Evolutionary conservation across 75 land plant genomes (phyloP).

Genomic region (Gnetum montanum): DNA sequence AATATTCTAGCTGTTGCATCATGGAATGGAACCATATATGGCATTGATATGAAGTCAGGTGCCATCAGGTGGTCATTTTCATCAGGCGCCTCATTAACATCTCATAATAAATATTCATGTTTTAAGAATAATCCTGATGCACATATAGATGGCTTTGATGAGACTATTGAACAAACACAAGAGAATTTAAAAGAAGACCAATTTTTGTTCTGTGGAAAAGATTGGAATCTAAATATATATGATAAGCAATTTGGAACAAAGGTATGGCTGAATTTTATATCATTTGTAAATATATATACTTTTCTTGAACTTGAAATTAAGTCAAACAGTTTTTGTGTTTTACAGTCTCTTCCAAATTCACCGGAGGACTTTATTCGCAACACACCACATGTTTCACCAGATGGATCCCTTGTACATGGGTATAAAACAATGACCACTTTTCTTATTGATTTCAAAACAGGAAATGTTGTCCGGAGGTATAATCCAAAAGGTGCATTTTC

Average conservation of each 20-base stretch:
- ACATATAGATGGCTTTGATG: background rate
- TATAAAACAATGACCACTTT: constrained; percentile 29
- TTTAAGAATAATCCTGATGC: constrained; percentile 4
- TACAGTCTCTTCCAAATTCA: constrained; percentile 17
- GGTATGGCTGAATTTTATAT: constrained; percentile 10
- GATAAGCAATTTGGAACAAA: constrained; percentile 7
- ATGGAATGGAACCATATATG: constrained; percentile 27
- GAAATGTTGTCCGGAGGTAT: constrained; percentile 15
- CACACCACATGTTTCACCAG: constrained; percentile 20
- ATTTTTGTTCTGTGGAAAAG: constrained; percentile 35
- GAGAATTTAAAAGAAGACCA: constrained; percentile 1
- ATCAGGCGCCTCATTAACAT: constrained; percentile 30
- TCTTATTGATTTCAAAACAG: constrained; percentile 32
- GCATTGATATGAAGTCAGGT: constrained; percentile 11
- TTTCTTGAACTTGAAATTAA: background rate
- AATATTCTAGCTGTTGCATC: constrained; percentile 15
- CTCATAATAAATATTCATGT: constrained; percentile 22
- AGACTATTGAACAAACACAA: background rate
- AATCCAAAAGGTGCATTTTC: background rate
- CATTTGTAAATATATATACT: too few species aligned
- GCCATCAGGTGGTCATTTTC: constrained; percentile 32
- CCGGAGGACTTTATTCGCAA: constrained; percentile 17
- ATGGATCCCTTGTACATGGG: constrained; percentile 31
- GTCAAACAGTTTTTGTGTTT: background rate
- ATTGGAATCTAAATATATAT: constrained; percentile 22